phyloP scores from a whole-genome alignment of 2,329 filamentous ascomycete genomes.

The Exophiala aquamarina region DNA sequence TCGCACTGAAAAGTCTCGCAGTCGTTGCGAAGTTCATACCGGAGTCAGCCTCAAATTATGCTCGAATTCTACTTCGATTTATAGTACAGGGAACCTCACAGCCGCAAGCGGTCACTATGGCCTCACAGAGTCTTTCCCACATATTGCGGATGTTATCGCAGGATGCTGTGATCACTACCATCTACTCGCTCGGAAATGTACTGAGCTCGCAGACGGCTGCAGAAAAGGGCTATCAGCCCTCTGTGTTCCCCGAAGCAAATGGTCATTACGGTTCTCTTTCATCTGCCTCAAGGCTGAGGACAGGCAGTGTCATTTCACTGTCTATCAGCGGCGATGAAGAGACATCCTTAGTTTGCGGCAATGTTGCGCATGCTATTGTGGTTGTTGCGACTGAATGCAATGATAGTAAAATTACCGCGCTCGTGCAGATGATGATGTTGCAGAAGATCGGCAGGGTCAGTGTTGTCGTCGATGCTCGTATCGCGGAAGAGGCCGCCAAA shows the following conservation, averaged over 20 bases:
- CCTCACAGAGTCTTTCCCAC: slow-evolving; percentile 80
- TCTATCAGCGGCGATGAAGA: slow-evolving; percentile 75
- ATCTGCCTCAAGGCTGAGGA: slow-evolving; percentile 48
- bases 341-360: slow-evolving; percentile 71
- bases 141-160: slow-evolving; percentile 81
- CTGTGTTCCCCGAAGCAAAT: slow-evolving; percentile 24
- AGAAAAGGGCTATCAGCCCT: slow-evolving; percentile 43
- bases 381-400: slow-evolving; percentile 78
- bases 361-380: slow-evolving; percentile 93
- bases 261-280: slow-evolving; percentile 25
- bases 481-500: slow-evolving; percentile 77
- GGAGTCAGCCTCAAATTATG: slow-evolving; percentile 70
- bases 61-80: slow-evolving; percentile 77
- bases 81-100: slow-evolving; percentile 80
- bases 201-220: slow-evolving; percentile 68
- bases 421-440: slow-evolving; percentile 93
- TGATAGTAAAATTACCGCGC: slow-evolving; percentile 87
- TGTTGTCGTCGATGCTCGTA: slow-evolving; percentile 74
- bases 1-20: slow-evolving; percentile 78
- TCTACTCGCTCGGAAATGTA: slow-evolving; percentile 96
- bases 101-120: slow-evolving; percentile 68
- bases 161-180: slow-evolving; percentile 88
- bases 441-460: slow-evolving; percentile 91
- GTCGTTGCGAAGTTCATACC: slow-evolving; percentile 75
- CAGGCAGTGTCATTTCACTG: slow-evolving; percentile 78